These are phyloP conservation scores for Phallus indusiatus DNA, from an alignment of 768 basidiomycete genomes.

Conservation along the genomic window DNA sequence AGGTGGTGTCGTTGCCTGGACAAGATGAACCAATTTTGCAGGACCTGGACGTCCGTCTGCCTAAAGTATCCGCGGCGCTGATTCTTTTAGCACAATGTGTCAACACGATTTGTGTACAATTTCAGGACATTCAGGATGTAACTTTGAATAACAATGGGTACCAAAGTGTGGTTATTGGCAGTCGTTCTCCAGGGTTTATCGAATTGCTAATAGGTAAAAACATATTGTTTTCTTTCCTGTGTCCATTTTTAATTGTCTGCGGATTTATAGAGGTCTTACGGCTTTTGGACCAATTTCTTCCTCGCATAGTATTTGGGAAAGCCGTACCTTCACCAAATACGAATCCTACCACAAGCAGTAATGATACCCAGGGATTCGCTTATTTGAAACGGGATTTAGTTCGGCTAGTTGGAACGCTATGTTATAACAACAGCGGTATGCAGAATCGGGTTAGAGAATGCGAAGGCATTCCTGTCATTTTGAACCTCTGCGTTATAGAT, in stretches of 20 bases:
- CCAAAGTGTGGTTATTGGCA: constrained; percentile 6
- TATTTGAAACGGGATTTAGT: constrained; percentile 87
- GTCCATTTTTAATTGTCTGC: neutral
- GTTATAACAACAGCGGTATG: constrained; percentile 49
- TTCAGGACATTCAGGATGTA: constrained; percentile 25
- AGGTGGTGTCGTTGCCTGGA: neutral
- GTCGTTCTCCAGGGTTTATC: constrained; percentile 36
- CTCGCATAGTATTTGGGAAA: constrained; percentile 75
- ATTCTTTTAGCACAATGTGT: constrained; percentile 74
- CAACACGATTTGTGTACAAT: constrained; percentile 49
- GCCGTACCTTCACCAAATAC: constrained; percentile 26
- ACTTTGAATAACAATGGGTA: constrained; percentile 5
- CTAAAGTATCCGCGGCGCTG: constrained; percentile 70
- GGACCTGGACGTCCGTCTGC: constrained; percentile 59
- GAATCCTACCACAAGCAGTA: constrained; percentile 5
- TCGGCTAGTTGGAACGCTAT: constrained; percentile 74
- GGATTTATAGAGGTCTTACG: constrained; percentile 52
- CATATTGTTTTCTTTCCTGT: constrained; percentile 1
- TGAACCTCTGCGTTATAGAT: constrained; percentile 86
- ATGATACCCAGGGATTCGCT: constrained; percentile 53
- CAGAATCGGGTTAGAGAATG: constrained; percentile 67
- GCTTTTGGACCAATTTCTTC: constrained; percentile 72
- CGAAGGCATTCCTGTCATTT: constrained; percentile 71
- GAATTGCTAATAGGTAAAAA: constrained; percentile 50
- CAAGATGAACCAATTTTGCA: constrained; percentile 19